These are phyloP conservation scores for Suaeda aralocaspica DNA, from an alignment of 148 eudicot species.

Conservation along the genomic window DNA sequence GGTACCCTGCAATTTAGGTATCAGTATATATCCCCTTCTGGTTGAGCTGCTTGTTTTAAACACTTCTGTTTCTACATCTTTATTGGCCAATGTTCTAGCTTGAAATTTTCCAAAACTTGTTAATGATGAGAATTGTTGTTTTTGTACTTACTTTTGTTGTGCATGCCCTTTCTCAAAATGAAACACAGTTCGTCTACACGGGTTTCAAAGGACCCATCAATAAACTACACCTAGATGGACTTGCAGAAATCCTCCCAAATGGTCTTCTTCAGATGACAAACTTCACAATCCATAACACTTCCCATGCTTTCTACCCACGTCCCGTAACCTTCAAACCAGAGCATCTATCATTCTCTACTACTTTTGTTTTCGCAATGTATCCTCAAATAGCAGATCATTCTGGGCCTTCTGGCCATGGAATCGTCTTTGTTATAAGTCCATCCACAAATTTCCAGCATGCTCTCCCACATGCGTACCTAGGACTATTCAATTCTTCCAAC, in stretches of 20 bases:
- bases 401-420: constrained; percentile 24
- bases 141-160: background rate
- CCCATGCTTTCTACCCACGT: constrained; percentile 28
- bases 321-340: constrained; percentile 15
- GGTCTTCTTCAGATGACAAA: constrained; percentile 25
- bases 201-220: constrained; percentile 23
- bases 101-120: background rate
- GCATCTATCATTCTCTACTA: constrained; percentile 21
- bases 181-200: constrained; percentile 27
- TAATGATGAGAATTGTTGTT: background rate
- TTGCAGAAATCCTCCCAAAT: constrained; percentile 15
- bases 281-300: background rate
- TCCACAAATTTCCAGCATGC: constrained; percentile 13
- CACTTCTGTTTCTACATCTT: background rate
- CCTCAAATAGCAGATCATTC: constrained; percentile 16
- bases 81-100: background rate
- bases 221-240: constrained; percentile 19
- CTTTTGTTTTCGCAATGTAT: constrained; percentile 24
- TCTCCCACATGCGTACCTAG: constrained; percentile 16
- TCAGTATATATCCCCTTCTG: no score
- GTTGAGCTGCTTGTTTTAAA: no score
- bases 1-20: no score
- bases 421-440: constrained; percentile 16
- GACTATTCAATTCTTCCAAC: constrained; percentile 21
- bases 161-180: constrained; percentile 5